Base-by-base conservation (phyloP, 768 basidiomycete species). In the Naganishia friedmannii region DNA sequence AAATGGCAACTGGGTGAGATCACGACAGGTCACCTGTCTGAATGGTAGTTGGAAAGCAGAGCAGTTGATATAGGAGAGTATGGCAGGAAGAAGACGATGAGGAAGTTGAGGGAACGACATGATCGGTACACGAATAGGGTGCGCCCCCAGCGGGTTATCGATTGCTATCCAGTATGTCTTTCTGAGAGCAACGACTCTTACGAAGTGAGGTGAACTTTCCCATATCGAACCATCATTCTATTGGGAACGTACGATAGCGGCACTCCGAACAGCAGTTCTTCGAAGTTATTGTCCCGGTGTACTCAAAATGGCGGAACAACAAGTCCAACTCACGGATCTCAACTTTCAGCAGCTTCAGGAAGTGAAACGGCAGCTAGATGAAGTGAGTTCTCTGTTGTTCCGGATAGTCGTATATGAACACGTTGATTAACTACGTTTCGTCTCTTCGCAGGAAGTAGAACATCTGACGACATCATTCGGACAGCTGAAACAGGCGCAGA, bases 391-490 rank as follows among this genome's bases (percentile, higher is more conserved):
- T 23, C 37, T 9, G 34, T 9, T 71, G 39, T 0, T 6, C n/a
- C n/a, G 42, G 13, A 54, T 23, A 21, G 5, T 53, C 48, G 26
- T 56, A 60, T 54, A 17, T 17, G 45, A 15, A 54, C n/a, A 17
- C 29, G 26, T 34, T 3, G 4, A 23, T 31, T 32, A 13, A 12
- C 10, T 26, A 3, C 19, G 21, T 31, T 10, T 8, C 23, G n/a
- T 39, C 19, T 12, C 21, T 12, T 21, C 45, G 28, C 79, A 98
- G 94, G 95, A 99, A 85, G 82, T 99, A 56, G 89, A 87, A 68
- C 94, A 96, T 78, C 84, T 97, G 57, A 91, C 93, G 13, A 90
- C 87, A 75, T 95, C 93, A 37, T 97, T 93, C 77, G 87, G 89
- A 13, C 93, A 96, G 75, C 87, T 98, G 29, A 95, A 92, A 79